Base-by-base conservation (phyloP, 805 yeast genomes). In the Ogataea wickerhamii region DNA sequence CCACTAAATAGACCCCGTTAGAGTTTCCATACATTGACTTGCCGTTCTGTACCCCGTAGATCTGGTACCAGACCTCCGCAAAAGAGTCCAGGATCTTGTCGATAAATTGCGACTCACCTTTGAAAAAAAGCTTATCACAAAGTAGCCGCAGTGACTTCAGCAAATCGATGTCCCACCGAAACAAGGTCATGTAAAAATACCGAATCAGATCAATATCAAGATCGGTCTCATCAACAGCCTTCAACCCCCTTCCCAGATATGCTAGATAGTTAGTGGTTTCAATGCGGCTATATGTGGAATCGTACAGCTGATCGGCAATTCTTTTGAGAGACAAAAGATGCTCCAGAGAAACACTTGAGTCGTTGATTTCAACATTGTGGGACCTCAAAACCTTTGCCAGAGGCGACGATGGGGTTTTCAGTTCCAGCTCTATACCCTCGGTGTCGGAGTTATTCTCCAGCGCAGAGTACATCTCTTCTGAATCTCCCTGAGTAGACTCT, bases 81-180 rank as follows among this genome's bases (percentile, higher is more conserved):
- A 85, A 80, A 3, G 80, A 70, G 30, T 82, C 80, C 39, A 87
- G 63, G 21, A 87, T 73, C 34, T 85, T 71, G 59, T 86, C 93
- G 36, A 87, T 78, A 51, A 82, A 83, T 51, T 83, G 89, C 3
- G 93, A 78, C 61, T 87, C 95, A 5, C 91, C 95, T 52, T 78
- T 77, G 51, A 87, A 70, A 60, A 81, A 82, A n/a, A 87, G 55
- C 47, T 70, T 74, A 26, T 73, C 70, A 48, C 94, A 86, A 22
- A 87, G 63, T 31, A 60, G 58, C 22, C 87, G 64, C 13, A 87
- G 68, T 1, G 87, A 67, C 2, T 60, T 58, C 28, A 85, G 62
- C 32, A 87, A 61, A 40, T 76, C 73, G n/a, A 66, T 51, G 33
- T 71, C 69, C 58, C 71, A 62, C 34, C 61, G 47, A 54, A 73